Evolutionary conservation across 192 early-diverging fungal species (phyloP), one percentile per base, ranked within the genome.

Genomic region (Coemansia sp.): DNA sequence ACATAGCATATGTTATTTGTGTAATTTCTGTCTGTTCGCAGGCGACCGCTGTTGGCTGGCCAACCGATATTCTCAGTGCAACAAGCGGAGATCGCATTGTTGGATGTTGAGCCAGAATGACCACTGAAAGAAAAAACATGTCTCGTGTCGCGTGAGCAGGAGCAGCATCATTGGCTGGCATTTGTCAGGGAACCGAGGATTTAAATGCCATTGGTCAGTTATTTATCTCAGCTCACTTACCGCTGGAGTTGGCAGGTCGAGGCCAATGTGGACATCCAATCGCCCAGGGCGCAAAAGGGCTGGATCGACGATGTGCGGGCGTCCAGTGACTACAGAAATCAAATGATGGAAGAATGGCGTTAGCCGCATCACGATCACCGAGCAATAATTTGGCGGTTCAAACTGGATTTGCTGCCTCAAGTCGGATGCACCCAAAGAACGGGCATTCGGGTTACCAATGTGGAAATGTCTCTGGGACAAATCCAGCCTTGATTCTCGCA

Each of bases 251-350:
- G 93, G 93, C 3, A 80, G 38, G 12, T 81, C 76, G 23, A 95
- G 76, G 49, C 84, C 64, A 37, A 95, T 69, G 60, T 89, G 86
- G 59, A 92, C 86, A 69, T 94, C 93, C 38, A 96, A 75, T 11
- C 93, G 85, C 20, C 93, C 93, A 11, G 93, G 93, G 43, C 94
- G 85, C 69, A 94, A 54, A 24, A 96, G 83, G 3, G 94, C 93
- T 2, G 85, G 59, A 81, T 95, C 93, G 19, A 96, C 85, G 5
- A 83, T 73, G 27, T 91, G 74, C 11, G 85, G 86, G 8, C 88
- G 82, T 58, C 85, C 93, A 22, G 93, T 94, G 4, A 91, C 92
- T 91, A 78, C 49, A 39, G 19, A 22, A 54, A 43, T 16, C 41
- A 43, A 43, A 43, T 43, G 41, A n/a, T 27, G 49, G 39, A 32